These are phyloP conservation scores for Debaryomyces subglobosus DNA, from an alignment of 1,139 yeast species.

Conservation along the genomic window DNA sequence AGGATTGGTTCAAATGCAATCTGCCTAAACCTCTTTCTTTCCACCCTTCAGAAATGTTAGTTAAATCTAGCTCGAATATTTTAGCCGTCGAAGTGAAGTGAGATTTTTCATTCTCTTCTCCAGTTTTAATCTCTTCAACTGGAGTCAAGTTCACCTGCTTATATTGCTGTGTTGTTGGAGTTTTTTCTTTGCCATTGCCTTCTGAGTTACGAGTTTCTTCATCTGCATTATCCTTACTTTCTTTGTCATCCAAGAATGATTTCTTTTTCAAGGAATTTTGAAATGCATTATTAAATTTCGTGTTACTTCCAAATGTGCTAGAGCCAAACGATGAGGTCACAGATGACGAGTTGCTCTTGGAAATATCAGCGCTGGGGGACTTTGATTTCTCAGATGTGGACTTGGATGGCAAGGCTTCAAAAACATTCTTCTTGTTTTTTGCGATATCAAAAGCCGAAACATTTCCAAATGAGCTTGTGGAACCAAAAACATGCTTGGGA, in stretches of 20 bases:
- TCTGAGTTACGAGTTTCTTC: slow-evolving; percentile 11
- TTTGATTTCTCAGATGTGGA: slow-evolving; percentile 13
- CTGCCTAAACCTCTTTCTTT: slow-evolving; percentile 93
- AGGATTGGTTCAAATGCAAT: slow-evolving; percentile 72
- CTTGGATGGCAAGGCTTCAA: slow-evolving; percentile 29
- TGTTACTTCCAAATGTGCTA: slow-evolving; percentile 58
- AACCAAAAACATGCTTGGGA: slow-evolving; percentile 43
- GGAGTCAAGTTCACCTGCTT: slow-evolving; percentile 55
- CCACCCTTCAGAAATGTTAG: slow-evolving; percentile 78
- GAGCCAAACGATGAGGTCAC: slow-evolving; percentile 23
- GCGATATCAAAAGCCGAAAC: slow-evolving; percentile 24
- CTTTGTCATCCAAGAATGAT: slow-evolving; percentile 54
- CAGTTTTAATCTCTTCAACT: slow-evolving; percentile 67
- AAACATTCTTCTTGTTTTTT: slow-evolving; percentile 37
- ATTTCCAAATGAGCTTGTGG: slow-evolving; percentile 62
- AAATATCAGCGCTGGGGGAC: slow-evolving; percentile 8
- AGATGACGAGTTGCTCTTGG: slow-evolving; percentile 9
- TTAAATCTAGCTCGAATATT: slow-evolving; percentile 72
- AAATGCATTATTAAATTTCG: slow-evolving; percentile 63
- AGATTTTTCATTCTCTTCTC: slow-evolving; percentile 85
- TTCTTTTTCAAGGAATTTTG: slow-evolving; percentile 50
- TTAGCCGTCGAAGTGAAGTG: slow-evolving; percentile 75
- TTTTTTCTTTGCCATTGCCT: slow-evolving; percentile 8
- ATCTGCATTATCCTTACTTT: slow-evolving; percentile 17
- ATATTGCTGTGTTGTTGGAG: slow-evolving; percentile 36